A percentile compares a stretch with the other conserved stretches of the same genome.
Conservation (phyloP, 2,329 filamentous ascomycete genomes). For the Cryoendolithus antarcticus region DNA sequence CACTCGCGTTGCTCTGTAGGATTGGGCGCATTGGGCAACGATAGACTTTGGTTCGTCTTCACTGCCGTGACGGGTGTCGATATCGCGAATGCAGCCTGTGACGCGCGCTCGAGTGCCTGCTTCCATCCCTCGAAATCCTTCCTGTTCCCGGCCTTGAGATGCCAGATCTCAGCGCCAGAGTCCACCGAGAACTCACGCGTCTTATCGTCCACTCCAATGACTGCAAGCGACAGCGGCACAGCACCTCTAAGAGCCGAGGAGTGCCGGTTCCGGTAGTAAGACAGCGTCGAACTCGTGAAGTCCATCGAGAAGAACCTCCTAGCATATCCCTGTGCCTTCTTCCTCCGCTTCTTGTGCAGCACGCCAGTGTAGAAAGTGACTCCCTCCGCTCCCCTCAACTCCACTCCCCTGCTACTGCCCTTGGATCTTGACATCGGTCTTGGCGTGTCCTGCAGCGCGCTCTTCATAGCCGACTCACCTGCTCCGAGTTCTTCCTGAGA, state of each 20-base stretch:
- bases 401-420: conserved; percentile 12
- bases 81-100: conserved; percentile 15
- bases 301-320: conserved; percentile 92
- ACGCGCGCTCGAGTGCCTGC: conserved; percentile 66
- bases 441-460: conserved; percentile 24
- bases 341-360: conserved; percentile 78
- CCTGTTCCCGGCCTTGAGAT: conserved; percentile 68
- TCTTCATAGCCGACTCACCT: conserved; percentile 20
- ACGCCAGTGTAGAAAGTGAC: conserved; percentile 67
- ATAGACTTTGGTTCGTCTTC: conserved; percentile 10
- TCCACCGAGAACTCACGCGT: conserved; percentile 90
- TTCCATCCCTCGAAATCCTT: conserved; percentile 86
- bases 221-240: conserved; percentile 82
- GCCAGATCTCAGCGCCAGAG: conserved; percentile 94
- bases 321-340: conserved; percentile 87
- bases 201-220: conserved; percentile 78
- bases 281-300: conserved; percentile 84
- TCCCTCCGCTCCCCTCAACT: conserved; percentile 19
- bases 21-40: conserved; percentile 12
- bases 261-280: conserved; percentile 91
- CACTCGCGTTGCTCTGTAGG: conserved; percentile 67
- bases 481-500: conserved; percentile 39
- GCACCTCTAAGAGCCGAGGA: conserved; percentile 85
- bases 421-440: conserved; percentile 27
- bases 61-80: conserved; percentile 17